These are phyloP conservation scores for Colletotrichum destructivum DNA, from an alignment of 2,329 filamentous ascomycete genomes.

Conservation along the genomic window DNA sequence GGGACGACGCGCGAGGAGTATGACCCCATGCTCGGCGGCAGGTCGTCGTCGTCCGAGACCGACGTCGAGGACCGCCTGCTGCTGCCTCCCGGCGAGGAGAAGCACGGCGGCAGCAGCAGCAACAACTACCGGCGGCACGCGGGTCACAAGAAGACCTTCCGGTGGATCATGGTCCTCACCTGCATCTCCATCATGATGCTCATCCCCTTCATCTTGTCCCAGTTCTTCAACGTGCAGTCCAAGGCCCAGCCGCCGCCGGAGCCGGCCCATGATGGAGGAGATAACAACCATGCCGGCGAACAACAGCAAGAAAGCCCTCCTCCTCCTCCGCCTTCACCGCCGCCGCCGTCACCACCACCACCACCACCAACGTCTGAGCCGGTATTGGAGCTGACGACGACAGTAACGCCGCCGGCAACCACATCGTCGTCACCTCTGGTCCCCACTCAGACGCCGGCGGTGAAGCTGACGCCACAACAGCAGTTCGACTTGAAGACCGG, in stretches of 20 bases:
- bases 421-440: slow-evolving; percentile 5
- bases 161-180: slow-evolving; percentile 36
- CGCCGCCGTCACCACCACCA: slow-evolving; percentile 4
- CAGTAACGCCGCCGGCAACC: slow-evolving; percentile 2
- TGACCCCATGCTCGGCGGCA: slow-evolving; percentile 35
- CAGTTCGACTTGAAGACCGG: slow-evolving; percentile 34
- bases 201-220: slow-evolving; percentile 38
- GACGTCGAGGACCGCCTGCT: slow-evolving; percentile 36
- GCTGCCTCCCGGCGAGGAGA: slow-evolving; percentile 28
- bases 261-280: slow-evolving; percentile 23
- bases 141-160: slow-evolving; percentile 27
- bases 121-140: slow-evolving; percentile 18
- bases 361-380: slow-evolving; percentile 2
- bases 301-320: slow-evolving; percentile 25
- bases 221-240: slow-evolving; percentile 36
- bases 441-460: slow-evolving; percentile 30
- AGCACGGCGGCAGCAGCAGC: background rate
- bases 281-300: slow-evolving; percentile 15
- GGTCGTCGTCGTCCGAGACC: slow-evolving; percentile 27
- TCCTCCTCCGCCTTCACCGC: background rate
- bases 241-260: slow-evolving; percentile 26
- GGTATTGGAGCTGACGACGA: slow-evolving; percentile 20
- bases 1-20: slow-evolving; percentile 34
- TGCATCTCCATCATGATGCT: slow-evolving; percentile 34
- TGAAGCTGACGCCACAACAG: slow-evolving; percentile 30